A percentile compares a stretch with the other conserved stretches of the same genome.
phyloP scores from a whole-genome alignment of 257 asterid species.

The Anisodus tanguticus region DNA sequence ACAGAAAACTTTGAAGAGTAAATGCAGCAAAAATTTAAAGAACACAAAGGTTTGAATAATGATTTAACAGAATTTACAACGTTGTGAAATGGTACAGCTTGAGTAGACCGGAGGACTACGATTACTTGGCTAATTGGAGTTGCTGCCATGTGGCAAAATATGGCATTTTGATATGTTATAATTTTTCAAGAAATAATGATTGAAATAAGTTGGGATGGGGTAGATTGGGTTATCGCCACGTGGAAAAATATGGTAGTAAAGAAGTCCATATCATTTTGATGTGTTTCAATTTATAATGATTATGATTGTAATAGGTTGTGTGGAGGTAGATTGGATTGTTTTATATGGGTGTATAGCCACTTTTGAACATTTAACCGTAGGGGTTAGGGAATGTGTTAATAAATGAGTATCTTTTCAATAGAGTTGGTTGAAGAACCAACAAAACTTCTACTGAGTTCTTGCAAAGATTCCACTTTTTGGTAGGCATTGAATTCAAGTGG shows the following conservation, averaged over 20 bases:
- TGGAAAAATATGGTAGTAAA: constrained; percentile 39
- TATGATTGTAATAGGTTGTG: constrained; percentile 40
- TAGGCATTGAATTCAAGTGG: not conserved
- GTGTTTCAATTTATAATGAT: not conserved
- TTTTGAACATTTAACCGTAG: constrained; percentile 38
- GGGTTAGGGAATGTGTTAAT: constrained; percentile 32
- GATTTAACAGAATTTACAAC: constrained; percentile 59
- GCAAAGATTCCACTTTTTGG: not conserved
- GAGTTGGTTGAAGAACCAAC: not conserved
- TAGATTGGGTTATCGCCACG: constrained; percentile 33
- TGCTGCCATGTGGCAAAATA: constrained; percentile 42
- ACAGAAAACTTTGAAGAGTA: too few species aligned
- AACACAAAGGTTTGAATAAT: constrained; percentile 33
- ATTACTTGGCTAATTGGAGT: constrained; percentile 41
- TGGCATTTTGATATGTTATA: too few species aligned
- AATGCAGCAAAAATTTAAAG: too few species aligned
- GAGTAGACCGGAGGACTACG: constrained; percentile 34
- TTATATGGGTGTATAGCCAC: constrained; percentile 31
- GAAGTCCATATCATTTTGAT: not conserved
- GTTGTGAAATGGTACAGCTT: constrained; percentile 48
- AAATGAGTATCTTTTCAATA: not conserved
- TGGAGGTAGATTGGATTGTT: constrained; percentile 42
- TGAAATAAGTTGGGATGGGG: too few species aligned
- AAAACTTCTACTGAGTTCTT: not conserved
- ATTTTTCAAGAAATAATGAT: too few species aligned